These are phyloP conservation scores for Cercospora berteroae DNA, from an alignment of 2,329 filamentous ascomycete species.

Conservation along the genomic window DNA sequence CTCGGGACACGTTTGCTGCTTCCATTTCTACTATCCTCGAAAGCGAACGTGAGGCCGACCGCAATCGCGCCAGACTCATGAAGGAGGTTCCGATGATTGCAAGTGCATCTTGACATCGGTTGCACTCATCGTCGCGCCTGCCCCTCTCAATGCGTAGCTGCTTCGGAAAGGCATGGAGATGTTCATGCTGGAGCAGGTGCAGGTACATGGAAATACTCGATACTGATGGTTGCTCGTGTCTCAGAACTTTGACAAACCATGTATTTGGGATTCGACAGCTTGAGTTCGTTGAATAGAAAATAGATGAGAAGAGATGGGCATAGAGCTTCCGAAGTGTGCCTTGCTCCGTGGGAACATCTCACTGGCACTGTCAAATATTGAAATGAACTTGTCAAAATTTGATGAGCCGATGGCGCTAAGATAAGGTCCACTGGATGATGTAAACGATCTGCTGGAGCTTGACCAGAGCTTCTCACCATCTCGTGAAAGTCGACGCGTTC, in stretches of 20 bases:
- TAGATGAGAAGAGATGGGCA: neutral
- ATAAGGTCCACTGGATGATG: neutral
- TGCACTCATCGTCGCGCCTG: neutral
- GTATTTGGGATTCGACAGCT: neutral
- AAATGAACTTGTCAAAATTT: neutral
- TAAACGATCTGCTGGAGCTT: conserved; percentile 1
- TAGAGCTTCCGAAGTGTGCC: neutral
- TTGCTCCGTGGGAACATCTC: neutral
- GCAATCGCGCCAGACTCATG: neutral
- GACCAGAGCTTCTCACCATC: neutral
- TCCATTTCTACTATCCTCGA: neutral
- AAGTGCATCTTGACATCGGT: neutral
- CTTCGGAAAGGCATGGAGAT: neutral
- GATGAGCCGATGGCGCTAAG: neutral
- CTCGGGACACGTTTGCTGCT: neutral
- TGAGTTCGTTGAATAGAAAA: neutral
- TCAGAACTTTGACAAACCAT: neutral
- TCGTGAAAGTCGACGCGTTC: neutral
- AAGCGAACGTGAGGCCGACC: neutral
- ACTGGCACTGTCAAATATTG: neutral
- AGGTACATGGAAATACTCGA: neutral
- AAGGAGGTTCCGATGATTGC: neutral
- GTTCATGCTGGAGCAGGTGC: neutral
- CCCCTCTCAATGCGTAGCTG: neutral
- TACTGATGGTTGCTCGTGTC: neutral